A percentile compares a stretch with the other conserved stretches of the same genome.
These are phyloP conservation scores for Sporisorium exsertum DNA, from an alignment of 1,284 basidiomycete genomes.

Conservation along the genomic window DNA sequence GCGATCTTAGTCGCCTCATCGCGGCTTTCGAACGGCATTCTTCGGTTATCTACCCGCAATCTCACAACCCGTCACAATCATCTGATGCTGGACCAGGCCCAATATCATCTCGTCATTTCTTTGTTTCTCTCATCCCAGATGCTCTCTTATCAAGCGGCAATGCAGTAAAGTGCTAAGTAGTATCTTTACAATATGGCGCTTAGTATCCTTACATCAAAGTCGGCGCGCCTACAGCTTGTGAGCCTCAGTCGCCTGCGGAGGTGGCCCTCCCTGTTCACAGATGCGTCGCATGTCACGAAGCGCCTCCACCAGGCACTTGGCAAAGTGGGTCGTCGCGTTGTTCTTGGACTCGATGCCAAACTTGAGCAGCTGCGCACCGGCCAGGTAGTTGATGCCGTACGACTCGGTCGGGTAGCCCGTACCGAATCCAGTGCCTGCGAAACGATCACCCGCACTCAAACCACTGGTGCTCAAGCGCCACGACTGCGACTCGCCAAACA, in stretches of 20 bases:
- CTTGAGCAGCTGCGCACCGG: conserved; percentile 83
- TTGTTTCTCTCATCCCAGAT: neutral
- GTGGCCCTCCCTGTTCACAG: conserved; percentile 71
- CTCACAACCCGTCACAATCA: neutral
- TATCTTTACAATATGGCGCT: too few relatives aligned
- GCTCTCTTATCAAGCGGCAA: too few relatives aligned
- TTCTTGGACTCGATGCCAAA: conserved; percentile 94
- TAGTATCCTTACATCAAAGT: too few relatives aligned
- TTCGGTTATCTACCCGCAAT: conserved; percentile 5
- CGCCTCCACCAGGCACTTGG: conserved; percentile 77
- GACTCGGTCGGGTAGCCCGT: conserved; percentile 57
- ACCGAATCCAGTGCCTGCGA: conserved; percentile 86
- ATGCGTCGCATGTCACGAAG: conserved; percentile 79
- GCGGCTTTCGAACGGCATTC: neutral
- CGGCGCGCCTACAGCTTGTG: conserved; percentile 57
- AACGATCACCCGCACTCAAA: conserved; percentile 84
- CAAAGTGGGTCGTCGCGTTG: conserved; percentile 82
- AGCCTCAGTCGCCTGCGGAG: conserved; percentile 38
- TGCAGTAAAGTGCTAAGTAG: too few relatives aligned
- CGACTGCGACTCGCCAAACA: conserved; percentile 81
- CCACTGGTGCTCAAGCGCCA: conserved; percentile 96
- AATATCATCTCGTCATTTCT: neutral
- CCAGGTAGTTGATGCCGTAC: conserved; percentile 74
- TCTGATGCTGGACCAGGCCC: too few relatives aligned
- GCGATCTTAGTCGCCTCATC: neutral